A percentile compares a stretch with the other conserved stretches of the same genome.
Evolutionary conservation across 2,329 filamentous ascomycete species (phyloP).

Genomic region (Cladosporium sp.): DNA sequence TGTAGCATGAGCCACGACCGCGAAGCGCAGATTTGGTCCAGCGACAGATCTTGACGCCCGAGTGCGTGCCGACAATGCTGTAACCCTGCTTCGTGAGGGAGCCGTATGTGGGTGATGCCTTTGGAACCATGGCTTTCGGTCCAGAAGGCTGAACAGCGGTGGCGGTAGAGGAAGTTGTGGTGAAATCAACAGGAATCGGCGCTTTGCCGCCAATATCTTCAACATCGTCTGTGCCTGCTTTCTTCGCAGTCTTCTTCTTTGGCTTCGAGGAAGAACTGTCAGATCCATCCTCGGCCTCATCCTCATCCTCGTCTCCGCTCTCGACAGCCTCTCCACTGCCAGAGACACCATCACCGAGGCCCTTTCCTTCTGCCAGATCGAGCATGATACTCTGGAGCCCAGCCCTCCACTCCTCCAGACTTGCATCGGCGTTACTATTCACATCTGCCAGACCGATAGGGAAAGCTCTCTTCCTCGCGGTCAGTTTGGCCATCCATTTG

Average conservation of each 20-base stretch:
- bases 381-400: conserved; percentile 69
- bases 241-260: conserved; percentile 35
- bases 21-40: conserved; percentile 97
- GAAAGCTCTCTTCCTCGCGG: conserved; percentile 77
- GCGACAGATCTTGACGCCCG: conserved; percentile 93
- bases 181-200: conserved; percentile 80
- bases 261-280: conserved; percentile 20
- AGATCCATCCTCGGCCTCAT: conserved; percentile 48
- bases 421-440: conserved; percentile 59
- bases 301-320: conserved; percentile 70
- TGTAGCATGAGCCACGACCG: conserved; percentile 93
- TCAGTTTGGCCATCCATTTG: conserved; percentile 96
- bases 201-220: conserved; percentile 68
- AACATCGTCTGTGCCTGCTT: conserved; percentile 61
- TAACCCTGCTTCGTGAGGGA: conserved; percentile 95
- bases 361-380: conserved; percentile 50
- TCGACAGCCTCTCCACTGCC: conserved; percentile 81
- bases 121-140: conserved; percentile 90
- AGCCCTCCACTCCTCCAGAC: conserved; percentile 70
- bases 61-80: conserved; percentile 89
- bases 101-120: conserved; percentile 79
- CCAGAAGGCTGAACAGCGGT: conserved; percentile 35
- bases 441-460: conserved; percentile 85
- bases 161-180: conserved; percentile 59
- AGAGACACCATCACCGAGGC: conserved; percentile 61